A percentile compares a stretch with the other conserved stretches of the same genome.
phyloP scores from a whole-genome alignment of 805 yeast genomes.

The Sugiyamaella valdiviana region DNA sequence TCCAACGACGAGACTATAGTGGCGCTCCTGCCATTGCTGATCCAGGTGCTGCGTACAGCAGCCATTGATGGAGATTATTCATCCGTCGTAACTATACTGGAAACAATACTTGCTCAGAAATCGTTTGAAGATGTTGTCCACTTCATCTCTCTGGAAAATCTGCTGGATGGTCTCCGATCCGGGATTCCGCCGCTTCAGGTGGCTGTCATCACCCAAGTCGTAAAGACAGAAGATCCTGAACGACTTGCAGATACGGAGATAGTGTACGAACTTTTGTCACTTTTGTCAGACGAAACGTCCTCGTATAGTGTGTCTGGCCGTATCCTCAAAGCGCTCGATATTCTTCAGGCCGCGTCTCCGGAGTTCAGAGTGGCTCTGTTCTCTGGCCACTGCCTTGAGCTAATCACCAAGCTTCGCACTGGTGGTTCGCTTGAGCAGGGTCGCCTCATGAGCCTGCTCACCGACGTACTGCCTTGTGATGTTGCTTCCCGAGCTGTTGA shows the following conservation, averaged over 20 bases:
- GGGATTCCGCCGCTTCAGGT: slow-evolving; percentile 26
- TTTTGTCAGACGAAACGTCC: slow-evolving; percentile 22
- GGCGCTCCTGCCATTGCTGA: slow-evolving; percentile 3
- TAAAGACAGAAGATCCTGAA: slow-evolving; percentile 30
- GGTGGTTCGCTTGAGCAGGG: slow-evolving; percentile 24
- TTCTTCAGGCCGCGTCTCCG: slow-evolving; percentile 26
- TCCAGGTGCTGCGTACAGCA: slow-evolving; percentile 3
- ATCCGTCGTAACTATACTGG: slow-evolving; percentile 22
- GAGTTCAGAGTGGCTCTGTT: slow-evolving; percentile 29
- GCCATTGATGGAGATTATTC: slow-evolving; percentile 8
- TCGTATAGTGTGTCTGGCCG: slow-evolving; percentile 23
- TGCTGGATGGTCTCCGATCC: slow-evolving; percentile 30
- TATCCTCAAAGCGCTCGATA: slow-evolving; percentile 16
- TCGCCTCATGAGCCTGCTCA: slow-evolving; percentile 28
- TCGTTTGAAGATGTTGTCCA: slow-evolving; percentile 28
- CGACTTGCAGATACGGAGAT: slow-evolving; percentile 32
- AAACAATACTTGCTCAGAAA: slow-evolving; percentile 26
- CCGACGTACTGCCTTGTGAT: slow-evolving; percentile 24
- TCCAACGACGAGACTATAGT: not conserved
- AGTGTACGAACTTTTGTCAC: slow-evolving; percentile 22
- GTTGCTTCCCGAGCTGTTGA: slow-evolving; percentile 23
- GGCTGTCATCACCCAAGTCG: slow-evolving; percentile 25
- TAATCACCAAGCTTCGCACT: slow-evolving; percentile 23
- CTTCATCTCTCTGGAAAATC: slow-evolving; percentile 22
- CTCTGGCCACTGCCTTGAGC: slow-evolving; percentile 23